phyloP scores from a whole-genome alignment of 306 rosid species.

The Glycine soja region DNA sequence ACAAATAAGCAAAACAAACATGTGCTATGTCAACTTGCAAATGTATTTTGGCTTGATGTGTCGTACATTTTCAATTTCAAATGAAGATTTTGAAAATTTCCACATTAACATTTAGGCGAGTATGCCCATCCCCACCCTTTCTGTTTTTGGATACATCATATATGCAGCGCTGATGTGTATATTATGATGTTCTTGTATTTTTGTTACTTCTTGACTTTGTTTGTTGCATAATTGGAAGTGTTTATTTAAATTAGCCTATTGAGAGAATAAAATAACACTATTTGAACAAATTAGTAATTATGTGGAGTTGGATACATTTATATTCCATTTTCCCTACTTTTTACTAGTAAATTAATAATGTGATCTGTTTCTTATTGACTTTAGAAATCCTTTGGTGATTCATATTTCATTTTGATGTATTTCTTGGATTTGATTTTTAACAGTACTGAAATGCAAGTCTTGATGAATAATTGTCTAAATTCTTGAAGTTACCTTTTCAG shows the following conservation, averaged over 20 bases:
- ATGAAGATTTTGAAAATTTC: neutral
- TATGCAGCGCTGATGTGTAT: constrained; percentile 11
- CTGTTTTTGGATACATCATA: constrained; percentile 13
- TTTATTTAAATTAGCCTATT: neutral
- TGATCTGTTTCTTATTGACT: constrained; percentile 15
- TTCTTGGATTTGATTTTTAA: constrained; percentile 21
- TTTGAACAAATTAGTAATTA: neutral
- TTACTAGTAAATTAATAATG: neutral
- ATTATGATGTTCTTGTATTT: constrained; percentile 32
- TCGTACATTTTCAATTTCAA: constrained; percentile 13
- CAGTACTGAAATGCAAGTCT: neutral
- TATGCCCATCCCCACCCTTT: neutral
- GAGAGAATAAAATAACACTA: constrained; percentile 19
- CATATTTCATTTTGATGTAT: neutral
- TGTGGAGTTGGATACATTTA: constrained; percentile 5
- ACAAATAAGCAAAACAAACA: constrained; percentile 14
- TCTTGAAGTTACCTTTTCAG: neutral
- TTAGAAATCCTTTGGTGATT: neutral
- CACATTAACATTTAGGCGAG: neutral
- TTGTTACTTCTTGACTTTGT: constrained; percentile 8
- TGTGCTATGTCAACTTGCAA: constrained; percentile 13
- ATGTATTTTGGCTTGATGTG: constrained; percentile 18
- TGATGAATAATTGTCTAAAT: neutral
- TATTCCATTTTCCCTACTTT: neutral
- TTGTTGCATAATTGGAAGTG: neutral